A percentile compares a stretch with the other conserved stretches of the same genome.
phyloP scores from a whole-genome alignment of 2,329 filamentous ascomycete genomes.

The Paracoccidioides lutzii region DNA sequence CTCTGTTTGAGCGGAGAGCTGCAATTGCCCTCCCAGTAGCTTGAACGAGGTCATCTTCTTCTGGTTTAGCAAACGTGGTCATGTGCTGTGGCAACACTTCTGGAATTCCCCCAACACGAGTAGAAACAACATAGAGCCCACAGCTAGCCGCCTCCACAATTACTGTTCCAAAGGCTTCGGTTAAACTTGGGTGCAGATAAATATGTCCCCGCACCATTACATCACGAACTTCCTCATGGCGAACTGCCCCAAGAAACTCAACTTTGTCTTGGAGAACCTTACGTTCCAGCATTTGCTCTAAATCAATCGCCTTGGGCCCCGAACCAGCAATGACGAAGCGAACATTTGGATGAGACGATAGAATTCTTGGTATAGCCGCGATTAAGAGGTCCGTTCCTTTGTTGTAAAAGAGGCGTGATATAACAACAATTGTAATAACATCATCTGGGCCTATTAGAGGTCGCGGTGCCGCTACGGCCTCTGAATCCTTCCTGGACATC shows the following conservation, averaged over 20 bases:
- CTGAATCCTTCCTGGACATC: slow-evolving; percentile 13
- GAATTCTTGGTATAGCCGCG: slow-evolving; percentile 82
- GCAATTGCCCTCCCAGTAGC: slow-evolving; percentile 84
- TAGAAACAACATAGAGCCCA: slow-evolving; percentile 91
- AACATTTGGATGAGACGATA: slow-evolving; percentile 80
- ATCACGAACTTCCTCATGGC: slow-evolving; percentile 91
- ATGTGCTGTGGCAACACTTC: slow-evolving; percentile 93
- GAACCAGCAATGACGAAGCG: slow-evolving; percentile 94
- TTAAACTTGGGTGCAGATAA: slow-evolving; percentile 87
- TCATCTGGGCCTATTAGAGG: slow-evolving; percentile 68
- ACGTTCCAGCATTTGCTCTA: slow-evolving; percentile 96
- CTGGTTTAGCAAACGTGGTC: slow-evolving; percentile 93
- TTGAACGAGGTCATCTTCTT: slow-evolving; percentile 85
- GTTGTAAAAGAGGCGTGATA: slow-evolving; percentile 95
- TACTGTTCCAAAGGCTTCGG: slow-evolving; percentile 94
- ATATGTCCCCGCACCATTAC: slow-evolving; percentile 97
- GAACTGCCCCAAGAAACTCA: slow-evolving; percentile 78
- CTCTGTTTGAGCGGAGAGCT: slow-evolving; percentile 68
- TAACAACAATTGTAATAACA: slow-evolving; percentile 89
- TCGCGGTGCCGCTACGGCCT: slow-evolving; percentile 40
- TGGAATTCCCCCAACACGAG: slow-evolving; percentile 89
- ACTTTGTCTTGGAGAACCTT: slow-evolving; percentile 90
- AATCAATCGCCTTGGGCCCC: slow-evolving; percentile 89
- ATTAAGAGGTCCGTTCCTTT: slow-evolving; percentile 97
- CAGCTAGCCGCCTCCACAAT: slow-evolving; percentile 95